phyloP scores from a whole-genome alignment of 331 rosid genomes.

The Telfairia occidentalis region DNA sequence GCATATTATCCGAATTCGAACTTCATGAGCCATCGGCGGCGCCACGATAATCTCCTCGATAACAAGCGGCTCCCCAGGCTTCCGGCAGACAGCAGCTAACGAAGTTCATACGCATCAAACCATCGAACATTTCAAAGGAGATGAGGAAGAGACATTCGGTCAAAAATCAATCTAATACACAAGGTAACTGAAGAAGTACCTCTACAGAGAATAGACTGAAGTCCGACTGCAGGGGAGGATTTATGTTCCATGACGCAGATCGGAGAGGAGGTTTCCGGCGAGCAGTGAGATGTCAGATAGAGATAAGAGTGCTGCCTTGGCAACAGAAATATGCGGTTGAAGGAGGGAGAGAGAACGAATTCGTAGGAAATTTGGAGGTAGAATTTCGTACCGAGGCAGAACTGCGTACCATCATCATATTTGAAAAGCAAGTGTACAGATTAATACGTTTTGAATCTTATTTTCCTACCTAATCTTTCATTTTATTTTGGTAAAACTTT shows the following conservation, averaged over 20 bases:
- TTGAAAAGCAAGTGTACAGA: no score
- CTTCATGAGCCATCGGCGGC: slow-evolving; percentile 69
- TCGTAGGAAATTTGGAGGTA: no score
- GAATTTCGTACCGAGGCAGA: no score
- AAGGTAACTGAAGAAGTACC: not conserved
- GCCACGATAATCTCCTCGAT: slow-evolving; percentile 68
- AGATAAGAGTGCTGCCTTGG: no score
- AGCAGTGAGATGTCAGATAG: no score
- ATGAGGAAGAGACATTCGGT: not conserved
- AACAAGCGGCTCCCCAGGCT: slow-evolving; percentile 48
- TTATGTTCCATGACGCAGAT: not conserved
- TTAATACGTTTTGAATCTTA: no score
- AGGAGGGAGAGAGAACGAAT: no score
- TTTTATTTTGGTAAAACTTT: no score
- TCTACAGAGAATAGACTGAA: not conserved
- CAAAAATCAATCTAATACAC: not conserved
- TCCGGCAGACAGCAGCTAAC: slow-evolving; percentile 64
- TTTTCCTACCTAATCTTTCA: no score
- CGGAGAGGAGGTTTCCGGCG: not conserved
- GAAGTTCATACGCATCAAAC: not conserved
- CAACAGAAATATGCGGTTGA: no score
- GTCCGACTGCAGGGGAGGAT: not conserved
- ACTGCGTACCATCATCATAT: no score
- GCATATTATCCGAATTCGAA: slow-evolving; percentile 55
- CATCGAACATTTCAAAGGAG: not conserved